Conservation (phyloP, 2,329 filamentous ascomycete genomes). For the Sclerotinia borealis region DNA sequence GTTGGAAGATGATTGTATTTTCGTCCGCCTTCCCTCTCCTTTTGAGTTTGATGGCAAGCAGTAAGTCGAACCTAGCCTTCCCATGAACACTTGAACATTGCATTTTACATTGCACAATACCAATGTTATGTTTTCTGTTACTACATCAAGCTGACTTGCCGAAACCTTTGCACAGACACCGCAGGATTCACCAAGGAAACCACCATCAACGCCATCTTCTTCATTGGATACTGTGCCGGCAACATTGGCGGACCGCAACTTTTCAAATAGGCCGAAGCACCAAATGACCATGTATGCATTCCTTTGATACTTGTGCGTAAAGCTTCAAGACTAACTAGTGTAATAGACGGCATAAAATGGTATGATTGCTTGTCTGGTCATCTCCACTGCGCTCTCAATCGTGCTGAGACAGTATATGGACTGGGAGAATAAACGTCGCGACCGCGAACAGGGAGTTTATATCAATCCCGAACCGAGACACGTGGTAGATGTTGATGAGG, state of each 20-base stretch:
- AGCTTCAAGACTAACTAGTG: conserved; percentile 43
- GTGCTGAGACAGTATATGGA: conserved; percentile 19
- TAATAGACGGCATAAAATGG: conserved; percentile 37
- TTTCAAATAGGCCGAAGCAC: conserved; percentile 6
- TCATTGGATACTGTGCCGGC: conserved; percentile 9
- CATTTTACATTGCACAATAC: too few relatives aligned
- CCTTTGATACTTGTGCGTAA: conserved; percentile 33
- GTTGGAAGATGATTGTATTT: conserved; percentile 55
- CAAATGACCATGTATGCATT: conserved; percentile 42
- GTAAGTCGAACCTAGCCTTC: neutral
- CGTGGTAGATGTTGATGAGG: neutral
- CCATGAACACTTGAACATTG: neutral
- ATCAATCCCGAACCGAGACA: conserved; percentile 16
- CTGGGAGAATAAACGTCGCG: conserved; percentile 19
- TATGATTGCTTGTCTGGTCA: conserved; percentile 8
- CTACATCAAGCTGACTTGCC: neutral
- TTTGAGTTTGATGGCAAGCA: conserved; percentile 49
- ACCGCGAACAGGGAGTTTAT: conserved; percentile 15
- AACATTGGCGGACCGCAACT: conserved; percentile 5
- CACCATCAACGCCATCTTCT: conserved; percentile 7
- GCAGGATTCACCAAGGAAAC: conserved; percentile 9
- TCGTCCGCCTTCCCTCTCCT: conserved; percentile 38
- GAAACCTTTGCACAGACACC: neutral
- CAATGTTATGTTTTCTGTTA: neutral
- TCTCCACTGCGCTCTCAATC: conserved; percentile 2